These are phyloP conservation scores for Leccinellum rugosiceps DNA, from an alignment of 768 basidiomycete genomes.

Conservation along the genomic window DNA sequence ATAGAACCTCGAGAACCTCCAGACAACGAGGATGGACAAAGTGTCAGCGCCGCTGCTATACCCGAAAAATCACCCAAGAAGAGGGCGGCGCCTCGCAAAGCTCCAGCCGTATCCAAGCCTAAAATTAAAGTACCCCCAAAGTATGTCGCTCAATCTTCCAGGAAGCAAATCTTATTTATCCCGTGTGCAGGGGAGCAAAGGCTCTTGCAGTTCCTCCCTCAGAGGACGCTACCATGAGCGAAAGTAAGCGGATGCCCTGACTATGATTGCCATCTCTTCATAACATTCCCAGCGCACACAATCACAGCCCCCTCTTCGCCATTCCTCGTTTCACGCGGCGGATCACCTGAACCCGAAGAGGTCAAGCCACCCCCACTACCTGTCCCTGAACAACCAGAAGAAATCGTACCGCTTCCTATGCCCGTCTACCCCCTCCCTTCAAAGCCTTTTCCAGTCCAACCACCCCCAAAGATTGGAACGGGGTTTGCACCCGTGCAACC, in stretches of 20 bases:
- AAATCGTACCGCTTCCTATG: conserved; percentile 48
- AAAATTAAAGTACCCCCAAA: conserved; percentile 31
- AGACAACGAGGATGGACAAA: conserved; percentile 22
- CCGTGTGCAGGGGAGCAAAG: conserved; percentile 29
- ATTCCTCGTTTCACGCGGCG: conserved; percentile 34
- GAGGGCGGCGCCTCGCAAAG: conserved; percentile 44
- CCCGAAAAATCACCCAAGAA: conserved; percentile 46
- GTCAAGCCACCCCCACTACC: conserved; percentile 29
- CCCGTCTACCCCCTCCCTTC: conserved; percentile 76
- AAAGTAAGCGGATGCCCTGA: conserved; percentile 44
- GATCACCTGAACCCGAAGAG: conserved; percentile 51
- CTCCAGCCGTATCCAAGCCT: conserved; percentile 36
- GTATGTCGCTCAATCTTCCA: conserved; percentile 15
- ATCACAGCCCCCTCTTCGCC: conserved; percentile 76
- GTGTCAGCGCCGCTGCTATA: conserved; percentile 8
- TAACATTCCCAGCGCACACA: conserved; percentile 45
- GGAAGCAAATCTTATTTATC: background rate
- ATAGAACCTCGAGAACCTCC: conserved; percentile 30
- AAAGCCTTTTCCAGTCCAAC: conserved; percentile 82
- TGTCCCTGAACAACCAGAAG: conserved; percentile 33
- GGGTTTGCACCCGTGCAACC: conserved; percentile 67
- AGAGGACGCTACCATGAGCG: conserved; percentile 57
- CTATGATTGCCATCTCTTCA: conserved; percentile 1
- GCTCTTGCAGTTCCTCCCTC: conserved; percentile 33
- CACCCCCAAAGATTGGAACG: conserved; percentile 69